These are phyloP conservation scores for Botrytis hyacinthi DNA, from an alignment of 2,329 filamentous ascomycete genomes.

Conservation along the genomic window DNA sequence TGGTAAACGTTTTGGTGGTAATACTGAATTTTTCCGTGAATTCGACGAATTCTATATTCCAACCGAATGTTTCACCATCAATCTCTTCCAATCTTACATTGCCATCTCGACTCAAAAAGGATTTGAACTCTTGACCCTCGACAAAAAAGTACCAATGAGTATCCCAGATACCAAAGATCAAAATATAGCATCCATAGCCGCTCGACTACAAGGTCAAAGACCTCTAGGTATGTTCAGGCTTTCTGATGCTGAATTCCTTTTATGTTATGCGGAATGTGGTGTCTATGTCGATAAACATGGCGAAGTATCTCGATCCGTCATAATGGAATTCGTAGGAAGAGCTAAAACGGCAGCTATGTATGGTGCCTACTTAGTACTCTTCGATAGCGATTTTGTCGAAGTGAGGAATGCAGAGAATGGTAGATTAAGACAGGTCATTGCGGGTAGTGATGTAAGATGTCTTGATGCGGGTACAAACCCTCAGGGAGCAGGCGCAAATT, in stretches of 20 bases:
- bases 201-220: constrained; percentile 75
- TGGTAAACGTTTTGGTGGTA: constrained; percentile 58
- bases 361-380: constrained; percentile 86
- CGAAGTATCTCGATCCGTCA: constrained; percentile 87
- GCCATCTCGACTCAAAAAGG: constrained; percentile 89
- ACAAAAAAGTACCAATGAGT: constrained; percentile 94
- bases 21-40: constrained; percentile 94
- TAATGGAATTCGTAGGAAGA: constrained; percentile 98
- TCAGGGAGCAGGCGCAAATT: constrained; percentile 51
- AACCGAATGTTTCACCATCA: constrained; percentile 89
- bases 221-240: constrained; percentile 96
- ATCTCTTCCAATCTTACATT: constrained; percentile 92
- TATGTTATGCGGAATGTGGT: constrained; percentile 92
- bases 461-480: constrained; percentile 74
- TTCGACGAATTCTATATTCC: constrained; percentile 99
- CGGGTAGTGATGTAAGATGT: constrained; percentile 83
- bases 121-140: constrained; percentile 92
- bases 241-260: constrained; percentile 85
- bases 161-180: constrained; percentile 82
- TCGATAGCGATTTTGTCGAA: constrained; percentile 96
- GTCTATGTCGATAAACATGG: constrained; percentile 99
- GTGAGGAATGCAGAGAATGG: constrained; percentile 96
- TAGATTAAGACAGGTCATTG: constrained; percentile 87
- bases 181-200: constrained; percentile 83
- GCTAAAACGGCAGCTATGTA: constrained; percentile 85